Evolutionary conservation across 2,329 filamentous ascomycete genomes (phyloP), one percentile per base, ranked within the genome.

Genomic region (Ascocoryne sarcoides): DNA sequence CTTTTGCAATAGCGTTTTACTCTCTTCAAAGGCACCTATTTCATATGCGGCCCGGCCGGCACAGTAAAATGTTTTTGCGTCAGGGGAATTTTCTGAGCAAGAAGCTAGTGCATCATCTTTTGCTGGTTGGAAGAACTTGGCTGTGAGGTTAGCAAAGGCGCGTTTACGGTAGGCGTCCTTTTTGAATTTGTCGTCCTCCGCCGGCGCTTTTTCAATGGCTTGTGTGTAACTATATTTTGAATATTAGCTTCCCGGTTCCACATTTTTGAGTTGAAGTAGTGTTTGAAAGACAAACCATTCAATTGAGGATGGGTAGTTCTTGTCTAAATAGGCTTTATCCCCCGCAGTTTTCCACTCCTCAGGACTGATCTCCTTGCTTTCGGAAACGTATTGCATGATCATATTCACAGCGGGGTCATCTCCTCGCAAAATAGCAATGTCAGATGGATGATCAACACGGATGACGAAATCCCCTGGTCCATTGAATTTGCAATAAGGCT

Each of bases 361-460:
- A 16, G 40, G 21, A 2, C 29, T 23, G 5, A 50, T 44, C n/a
- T 48, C 39, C 16, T 43, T 48, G 10, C 36, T 42, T 14, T 44
- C 40, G 10, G 36, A 17, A 5, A 44, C 47, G 31, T 42, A 46
- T 12, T 50, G 23, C 43, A 50, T 44, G 18, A 50, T 50, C 39
- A 50, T 39, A 8, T 23, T 35, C 20, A 50, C 43, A 14, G 47
- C 45, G 12, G 43, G 40, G 28, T 48, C 47, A 37, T 50, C 45
- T 14, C 47, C 47, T 37, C 45, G 40, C 23, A 50, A 29, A 10
- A 46, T 37, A 7, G 47, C 47, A 37, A 50, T 50, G 26, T 50
- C 47, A 36, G 45, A 48, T 28, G 45, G 47, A 36, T 50, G 47
- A 28, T 50, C 45, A 10, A 50, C 39, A 3, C 43, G 21, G 17